A percentile compares a stretch with the other conserved stretches of the same genome.
Evolutionary conservation across 257 asterid genomes (phyloP).

Genomic region (Petrea volubilis): DNA sequence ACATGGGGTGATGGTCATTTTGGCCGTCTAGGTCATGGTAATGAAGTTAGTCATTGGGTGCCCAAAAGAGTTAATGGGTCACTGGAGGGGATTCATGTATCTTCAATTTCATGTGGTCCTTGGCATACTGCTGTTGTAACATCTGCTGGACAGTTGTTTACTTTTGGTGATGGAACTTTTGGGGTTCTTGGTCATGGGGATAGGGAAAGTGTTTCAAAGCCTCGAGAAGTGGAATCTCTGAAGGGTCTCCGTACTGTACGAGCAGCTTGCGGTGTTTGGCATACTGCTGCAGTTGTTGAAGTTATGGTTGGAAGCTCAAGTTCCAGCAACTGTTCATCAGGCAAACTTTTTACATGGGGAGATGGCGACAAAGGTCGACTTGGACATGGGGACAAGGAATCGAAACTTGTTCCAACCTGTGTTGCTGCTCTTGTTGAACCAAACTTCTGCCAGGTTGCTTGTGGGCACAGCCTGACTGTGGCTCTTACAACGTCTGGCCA

Average conservation of each 20-base stretch:
- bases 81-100: constrained; percentile 80
- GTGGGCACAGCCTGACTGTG: constrained; percentile 93
- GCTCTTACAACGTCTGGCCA: constrained; percentile 93
- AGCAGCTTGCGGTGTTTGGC: constrained; percentile 96
- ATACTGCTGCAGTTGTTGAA: constrained; percentile 95
- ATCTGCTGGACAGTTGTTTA: constrained; percentile 89
- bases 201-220: constrained; percentile 61
- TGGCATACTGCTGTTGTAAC: constrained; percentile 97
- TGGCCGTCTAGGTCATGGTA: constrained; percentile 92
- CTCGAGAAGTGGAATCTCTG: constrained; percentile 88
- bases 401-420: constrained; percentile 84
- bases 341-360: constrained; percentile 95
- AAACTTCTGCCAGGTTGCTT: constrained; percentile 84
- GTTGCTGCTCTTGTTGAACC: constrained; percentile 94
- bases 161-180: constrained; percentile 94
- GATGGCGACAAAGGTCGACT: constrained; percentile 91
- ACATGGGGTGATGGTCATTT: constrained; percentile 93
- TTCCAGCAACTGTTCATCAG: constrained; percentile 83
- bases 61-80: constrained; percentile 89
- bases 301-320: constrained; percentile 89
- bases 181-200: constrained; percentile 98
- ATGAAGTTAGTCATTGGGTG: constrained; percentile 91
- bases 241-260: constrained; percentile 91
- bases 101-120: constrained; percentile 87
- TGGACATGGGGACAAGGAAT: constrained; percentile 89